Base-by-base conservation (phyloP, 331 rosid species). In the Cydonia oblonga region DNA sequence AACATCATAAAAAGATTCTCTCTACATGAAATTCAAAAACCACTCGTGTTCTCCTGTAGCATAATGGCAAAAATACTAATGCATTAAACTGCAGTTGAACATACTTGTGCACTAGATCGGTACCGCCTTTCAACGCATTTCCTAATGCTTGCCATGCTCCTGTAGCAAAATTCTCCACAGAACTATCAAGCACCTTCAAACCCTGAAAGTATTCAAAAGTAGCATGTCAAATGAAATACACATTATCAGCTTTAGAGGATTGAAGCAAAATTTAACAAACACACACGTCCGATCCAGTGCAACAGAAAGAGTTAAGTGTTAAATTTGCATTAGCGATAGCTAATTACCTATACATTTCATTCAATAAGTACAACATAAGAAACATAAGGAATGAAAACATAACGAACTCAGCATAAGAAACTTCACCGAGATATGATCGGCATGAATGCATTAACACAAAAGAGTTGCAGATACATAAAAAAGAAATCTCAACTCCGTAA, bases 81-180 rank as follows among this genome's bases (percentile, higher is more conserved):
- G 49, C 15, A 76, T 52, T 68, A 25, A 64, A 53, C 44, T 40
- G 24, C 15, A 53, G 74, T 28, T 19, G 33, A 69, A 67, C 88
- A 58, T 89, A 95, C 97, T 83, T 88, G 8, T 88, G 88, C 74
- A 95, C 96, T 13, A 91, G 82, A 72, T 79, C 85, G 9, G 87
- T 59, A 73, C 99, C 81, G 70, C 96, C 99, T 86, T 80, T 85
- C 87, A 86, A 91, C 28, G 99, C 99, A 81, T 76, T 95, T 75
- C 96, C 96, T 63, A 95, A 82, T 52, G 96, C 93, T 70, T 73
- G 87, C 99, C 99, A 95, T 42, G 99, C 96, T 81, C 99, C 99
- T 57, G 97, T 86, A 46, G 99, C 95, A 68, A 95, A 81, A 83
- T 85, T 95, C 85, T 95, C 97, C 81, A 95, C 88, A 23, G 99